Base-by-base conservation (phyloP, 2,329 filamentous ascomycete species). In the Ophiosphaerella narmari region DNA sequence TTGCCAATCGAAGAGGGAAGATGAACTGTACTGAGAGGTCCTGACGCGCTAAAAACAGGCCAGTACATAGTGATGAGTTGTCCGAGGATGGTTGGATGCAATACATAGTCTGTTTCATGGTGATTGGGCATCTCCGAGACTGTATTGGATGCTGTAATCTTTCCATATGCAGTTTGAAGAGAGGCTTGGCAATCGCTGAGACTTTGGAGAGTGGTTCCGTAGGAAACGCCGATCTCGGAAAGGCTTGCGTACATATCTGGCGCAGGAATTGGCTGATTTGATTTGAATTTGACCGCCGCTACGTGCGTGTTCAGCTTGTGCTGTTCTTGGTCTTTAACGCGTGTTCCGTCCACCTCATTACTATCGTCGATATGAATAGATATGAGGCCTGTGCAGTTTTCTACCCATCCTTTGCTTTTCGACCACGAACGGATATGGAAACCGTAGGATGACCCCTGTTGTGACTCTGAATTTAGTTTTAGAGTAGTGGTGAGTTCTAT, bases 401-500 rank as follows among this genome's bases (percentile, higher is more conserved):
- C 80, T 0, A 78, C 78, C 83, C 83, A 86, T 9, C 80, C 78
- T 35, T 79, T 74, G 11, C 68, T 74, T 12, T 75, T 73, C 0
- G 77, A 77, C 77, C 77, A 83, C 0, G 82, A 83, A 39, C 76
- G 81, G 23, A 86, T 80, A 1, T 75, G 69, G 67, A 86, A 86
- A 8, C 54, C 35, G 14, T 51, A 48, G 8, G 46, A 39, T 3
- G 18, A 5, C 7, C 12, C 29, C 18, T 33, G 43, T 12, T 24
- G 33, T 1, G 38, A 35, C 2, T 46, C 39, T 16, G 54, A 47
- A 14, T 14, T 18, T n/a, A 50, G 39, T 3, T 59, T 56, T 24
- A 74, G 50, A 2, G 57, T 66, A 9, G 66, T 62, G 1, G 61
- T 64, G 54, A 70, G 54, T 45, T 73, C 68, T 2, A 73, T 16